Conservation (phyloP, 352 stramenopile species). For the Thraustochytrium striatum region DNA sequence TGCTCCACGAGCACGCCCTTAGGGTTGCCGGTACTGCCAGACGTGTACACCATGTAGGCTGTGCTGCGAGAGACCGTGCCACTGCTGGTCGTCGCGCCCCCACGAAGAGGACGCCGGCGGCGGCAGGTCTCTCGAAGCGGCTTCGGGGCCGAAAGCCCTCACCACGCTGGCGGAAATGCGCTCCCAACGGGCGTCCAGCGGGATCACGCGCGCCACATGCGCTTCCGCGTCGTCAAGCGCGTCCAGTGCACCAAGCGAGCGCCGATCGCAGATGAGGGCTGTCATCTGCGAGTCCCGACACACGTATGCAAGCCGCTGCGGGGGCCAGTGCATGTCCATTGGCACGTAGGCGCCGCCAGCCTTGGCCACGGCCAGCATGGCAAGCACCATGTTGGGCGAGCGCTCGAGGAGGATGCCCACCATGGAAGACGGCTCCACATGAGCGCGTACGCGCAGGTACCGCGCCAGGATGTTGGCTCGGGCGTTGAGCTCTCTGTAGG, state of each 20-base stretch:
- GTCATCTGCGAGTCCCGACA: conserved; percentile 42
- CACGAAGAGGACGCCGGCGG: conserved; percentile 33
- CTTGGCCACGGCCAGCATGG: conserved; percentile 49
- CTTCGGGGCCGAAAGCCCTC: background rate
- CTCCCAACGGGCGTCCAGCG: background rate
- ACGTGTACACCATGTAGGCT: conserved; percentile 70
- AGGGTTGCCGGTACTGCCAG: conserved; percentile 64
- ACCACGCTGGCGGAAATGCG: background rate
- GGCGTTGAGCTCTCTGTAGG: conserved; percentile 49
- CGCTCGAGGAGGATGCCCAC: conserved; percentile 51
- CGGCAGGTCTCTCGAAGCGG: background rate
- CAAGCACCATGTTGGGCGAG: conserved; percentile 48
- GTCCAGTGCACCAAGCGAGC: background rate
- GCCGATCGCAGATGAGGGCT: conserved; percentile 9
- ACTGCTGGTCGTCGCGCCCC: conserved; percentile 16
- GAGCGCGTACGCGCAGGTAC: conserved; percentile 42
- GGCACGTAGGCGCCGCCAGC: conserved; percentile 49
- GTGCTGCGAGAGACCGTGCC: conserved; percentile 36
- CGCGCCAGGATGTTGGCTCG: conserved; percentile 47
- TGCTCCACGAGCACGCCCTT: conserved; percentile 70
- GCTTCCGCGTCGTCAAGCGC: background rate
- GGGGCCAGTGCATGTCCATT: conserved; percentile 47
- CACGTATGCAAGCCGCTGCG: conserved; percentile 45
- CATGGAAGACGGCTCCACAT: conserved; percentile 42
- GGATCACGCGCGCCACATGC: background rate